These are phyloP conservation scores for Pleurotus citrinopileatus DNA, from an alignment of 768 basidiomycete species.

Conservation along the genomic window DNA sequence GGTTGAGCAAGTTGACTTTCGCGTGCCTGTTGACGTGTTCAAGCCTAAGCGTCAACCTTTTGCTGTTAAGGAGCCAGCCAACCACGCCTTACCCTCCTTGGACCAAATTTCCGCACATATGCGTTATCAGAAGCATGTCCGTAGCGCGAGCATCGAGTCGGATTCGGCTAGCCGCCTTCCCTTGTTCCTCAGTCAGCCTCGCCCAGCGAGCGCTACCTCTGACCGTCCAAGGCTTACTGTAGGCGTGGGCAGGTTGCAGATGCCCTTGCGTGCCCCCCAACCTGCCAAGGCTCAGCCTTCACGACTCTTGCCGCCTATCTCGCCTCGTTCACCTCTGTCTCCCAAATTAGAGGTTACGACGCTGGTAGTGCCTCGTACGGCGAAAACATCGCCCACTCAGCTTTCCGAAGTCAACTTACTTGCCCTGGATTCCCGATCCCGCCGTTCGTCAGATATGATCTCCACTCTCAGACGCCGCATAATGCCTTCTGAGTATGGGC, in stretches of 20 bases:
- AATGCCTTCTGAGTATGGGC: slow-evolving; percentile 29
- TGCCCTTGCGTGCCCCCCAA: slow-evolving; percentile 34
- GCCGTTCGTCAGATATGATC: slow-evolving; percentile 64
- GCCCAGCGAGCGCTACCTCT: slow-evolving; percentile 18
- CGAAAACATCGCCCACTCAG: slow-evolving; percentile 38
- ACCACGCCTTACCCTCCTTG: slow-evolving; percentile 54
- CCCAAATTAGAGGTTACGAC: slow-evolving; percentile 49
- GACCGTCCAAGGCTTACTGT: slow-evolving; percentile 25
- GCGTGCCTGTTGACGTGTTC: slow-evolving; percentile 28
- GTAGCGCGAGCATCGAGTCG: slow-evolving; percentile 7
- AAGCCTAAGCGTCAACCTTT: slow-evolving; percentile 14
- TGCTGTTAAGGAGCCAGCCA: slow-evolving; percentile 12
- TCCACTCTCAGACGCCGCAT: slow-evolving; percentile 56
- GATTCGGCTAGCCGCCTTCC: slow-evolving; percentile 24
- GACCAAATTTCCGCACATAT: slow-evolving; percentile 74
- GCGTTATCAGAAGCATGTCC: slow-evolving; percentile 33
- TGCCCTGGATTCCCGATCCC: slow-evolving; percentile 51
- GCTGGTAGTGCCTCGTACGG: slow-evolving; percentile 43
- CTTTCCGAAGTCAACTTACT: slow-evolving; percentile 53
- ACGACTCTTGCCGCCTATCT: slow-evolving; percentile 27
- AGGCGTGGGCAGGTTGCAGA: slow-evolving; percentile 39
- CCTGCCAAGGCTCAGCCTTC: slow-evolving; percentile 21
- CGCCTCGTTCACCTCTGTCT: slow-evolving; percentile 33
- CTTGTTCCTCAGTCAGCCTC: slow-evolving; percentile 25
- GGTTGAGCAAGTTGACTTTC: slow-evolving; percentile 70